Evolutionary conservation across 352 stramenopile species (phyloP).

Genomic region (Plasmopara muralis): DNA sequence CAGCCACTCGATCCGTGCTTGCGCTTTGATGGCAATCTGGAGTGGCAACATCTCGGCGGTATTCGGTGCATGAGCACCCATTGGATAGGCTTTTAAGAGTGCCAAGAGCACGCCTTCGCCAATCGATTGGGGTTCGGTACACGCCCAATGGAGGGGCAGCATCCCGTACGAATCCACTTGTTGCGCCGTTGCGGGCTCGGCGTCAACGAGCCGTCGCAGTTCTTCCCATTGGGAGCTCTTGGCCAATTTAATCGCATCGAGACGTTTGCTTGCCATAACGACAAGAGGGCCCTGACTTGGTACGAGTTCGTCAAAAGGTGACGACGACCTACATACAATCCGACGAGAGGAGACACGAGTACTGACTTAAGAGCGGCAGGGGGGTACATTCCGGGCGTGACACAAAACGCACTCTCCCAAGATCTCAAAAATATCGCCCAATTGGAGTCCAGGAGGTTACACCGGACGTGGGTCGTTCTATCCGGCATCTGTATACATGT

Average conservation of each 20-base stretch:
- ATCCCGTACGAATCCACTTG: conserved; percentile 84
- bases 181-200: conserved; percentile 55
- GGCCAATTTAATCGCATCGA: conserved; percentile 81
- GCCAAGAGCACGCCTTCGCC: conserved; percentile 64
- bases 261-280: conserved; percentile 42
- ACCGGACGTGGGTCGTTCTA: no score
- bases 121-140: conserved; percentile 74
- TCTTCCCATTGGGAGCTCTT: conserved; percentile 79
- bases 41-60: conserved; percentile 81
- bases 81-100: conserved; percentile 72
- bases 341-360: no score
- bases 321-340: not conserved
- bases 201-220: conserved; percentile 65
- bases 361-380: no score
- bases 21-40: conserved; percentile 84
- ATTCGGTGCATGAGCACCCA: conserved; percentile 57
- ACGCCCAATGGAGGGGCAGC: conserved; percentile 84
- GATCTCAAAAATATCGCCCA: no score
- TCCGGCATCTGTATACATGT: no score
- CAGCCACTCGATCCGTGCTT: conserved; percentile 83
- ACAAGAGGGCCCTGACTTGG: conserved; percentile 1
- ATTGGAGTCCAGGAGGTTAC: no score
- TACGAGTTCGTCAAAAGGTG: no score
- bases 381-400: no score
- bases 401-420: no score